Percentiles rank a stretch among this genome's conserved stretches.
Conservation (phyloP, 83 land plant species). For the Isoetes engelmannii region DNA sequence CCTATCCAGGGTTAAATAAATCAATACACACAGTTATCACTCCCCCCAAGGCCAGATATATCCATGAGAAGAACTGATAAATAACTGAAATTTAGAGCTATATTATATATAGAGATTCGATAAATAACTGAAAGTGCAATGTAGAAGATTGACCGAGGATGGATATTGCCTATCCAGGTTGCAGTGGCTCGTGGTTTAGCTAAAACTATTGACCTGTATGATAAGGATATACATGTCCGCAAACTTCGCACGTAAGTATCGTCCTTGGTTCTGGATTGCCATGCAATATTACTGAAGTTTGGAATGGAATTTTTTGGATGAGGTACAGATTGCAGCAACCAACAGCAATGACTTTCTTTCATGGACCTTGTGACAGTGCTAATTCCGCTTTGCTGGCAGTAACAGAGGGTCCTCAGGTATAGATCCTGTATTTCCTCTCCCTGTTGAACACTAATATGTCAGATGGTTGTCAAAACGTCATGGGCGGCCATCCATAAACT, state of each 20-base stretch:
- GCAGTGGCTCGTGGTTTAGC: constrained; percentile 35
- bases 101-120: background rate
- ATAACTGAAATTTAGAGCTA: background rate
- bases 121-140: background rate
- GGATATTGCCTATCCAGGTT: constrained; percentile 21
- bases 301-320: background rate
- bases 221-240: constrained; percentile 37
- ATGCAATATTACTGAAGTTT: background rate
- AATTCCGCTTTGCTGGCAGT: constrained; percentile 24
- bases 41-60: background rate
- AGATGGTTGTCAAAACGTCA: too few relatives aligned
- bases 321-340: constrained; percentile 33
- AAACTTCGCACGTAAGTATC: constrained; percentile 37
- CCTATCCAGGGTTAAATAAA: too few relatives aligned
- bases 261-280: constrained; percentile 19
- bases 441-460: background rate
- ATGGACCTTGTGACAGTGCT: constrained; percentile 11
- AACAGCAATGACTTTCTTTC: constrained; percentile 27
- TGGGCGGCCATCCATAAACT: background rate
- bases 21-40: background rate
- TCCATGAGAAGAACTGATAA: background rate
- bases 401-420: constrained; percentile 37
- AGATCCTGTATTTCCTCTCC: background rate
- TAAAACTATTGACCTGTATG: constrained; percentile 37
- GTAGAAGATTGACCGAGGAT: background rate